These are phyloP conservation scores for Hypoxylon trugodes DNA, from an alignment of 495 filamentous ascomycete genomes.

Conservation along the genomic window DNA sequence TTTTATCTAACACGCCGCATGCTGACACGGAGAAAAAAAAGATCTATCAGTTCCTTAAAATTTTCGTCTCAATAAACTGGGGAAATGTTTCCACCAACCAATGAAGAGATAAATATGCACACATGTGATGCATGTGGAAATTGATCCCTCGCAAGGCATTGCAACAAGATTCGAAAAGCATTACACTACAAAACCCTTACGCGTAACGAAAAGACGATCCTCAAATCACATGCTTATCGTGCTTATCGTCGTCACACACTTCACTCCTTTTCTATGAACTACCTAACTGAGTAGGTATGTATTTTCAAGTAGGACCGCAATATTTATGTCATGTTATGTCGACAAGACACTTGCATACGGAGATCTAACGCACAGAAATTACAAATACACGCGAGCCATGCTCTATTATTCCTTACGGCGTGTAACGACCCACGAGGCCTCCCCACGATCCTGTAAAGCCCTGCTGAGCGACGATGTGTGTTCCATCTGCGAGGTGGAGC, in stretches of 20 bases:
- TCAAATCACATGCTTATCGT: conserved; percentile 13
- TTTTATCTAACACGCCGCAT: too few species aligned
- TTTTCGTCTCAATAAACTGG: too few species aligned
- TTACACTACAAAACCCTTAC: not conserved
- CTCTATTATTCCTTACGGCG: conserved; percentile 22
- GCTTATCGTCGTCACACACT: too few species aligned
- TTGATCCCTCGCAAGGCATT: too few species aligned
- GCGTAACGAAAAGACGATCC: not conserved
- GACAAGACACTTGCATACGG: conserved; percentile 7
- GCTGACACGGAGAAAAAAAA: too few species aligned
- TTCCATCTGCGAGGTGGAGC: conserved; percentile 45
- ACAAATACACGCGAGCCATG: conserved; percentile 20
- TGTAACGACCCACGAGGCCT: conserved; percentile 61
- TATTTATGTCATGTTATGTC: conserved; percentile 19
- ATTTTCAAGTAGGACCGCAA: too few species aligned
- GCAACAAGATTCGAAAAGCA: not conserved
- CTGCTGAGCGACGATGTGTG: conserved; percentile 39
- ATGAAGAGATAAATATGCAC: too few species aligned
- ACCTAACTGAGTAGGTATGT: not conserved
- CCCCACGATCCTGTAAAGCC: conserved; percentile 66
- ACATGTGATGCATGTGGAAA: too few species aligned
- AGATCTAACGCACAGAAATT: conserved; percentile 2
- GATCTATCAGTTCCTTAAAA: too few species aligned
- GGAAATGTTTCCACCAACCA: too few species aligned
- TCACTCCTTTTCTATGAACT: not conserved